These are phyloP conservation scores for Cystobasidiaceae sp. DNA, from an alignment of 1,284 basidiomycete genomes.

Conservation along the genomic window DNA sequence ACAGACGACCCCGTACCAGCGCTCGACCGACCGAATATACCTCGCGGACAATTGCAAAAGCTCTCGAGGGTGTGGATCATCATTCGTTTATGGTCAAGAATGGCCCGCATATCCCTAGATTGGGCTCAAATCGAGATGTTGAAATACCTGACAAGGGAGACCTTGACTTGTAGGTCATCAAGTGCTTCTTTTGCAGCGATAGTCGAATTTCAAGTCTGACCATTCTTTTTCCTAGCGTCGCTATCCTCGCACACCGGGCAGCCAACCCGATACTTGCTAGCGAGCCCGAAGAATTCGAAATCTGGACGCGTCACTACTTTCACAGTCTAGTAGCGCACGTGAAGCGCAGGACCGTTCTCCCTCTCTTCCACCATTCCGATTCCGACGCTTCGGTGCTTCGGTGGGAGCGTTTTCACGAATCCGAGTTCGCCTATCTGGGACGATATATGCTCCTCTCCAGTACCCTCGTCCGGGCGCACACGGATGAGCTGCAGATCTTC, in stretches of 20 bases:
- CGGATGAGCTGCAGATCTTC: not conserved
- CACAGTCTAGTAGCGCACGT: not conserved
- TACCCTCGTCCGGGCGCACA: not conserved
- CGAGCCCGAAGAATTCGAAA: not conserved
- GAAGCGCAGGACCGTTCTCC: not conserved
- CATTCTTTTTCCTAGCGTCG: not conserved
- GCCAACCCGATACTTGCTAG: not conserved
- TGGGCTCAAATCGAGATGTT: not conserved
- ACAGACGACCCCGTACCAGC: no score
- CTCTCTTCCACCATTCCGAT: not conserved
- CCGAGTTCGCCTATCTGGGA: not conserved
- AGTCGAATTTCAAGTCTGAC: not conserved
- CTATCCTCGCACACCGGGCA: slow-evolving; percentile 1
- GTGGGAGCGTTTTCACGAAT: not conserved
- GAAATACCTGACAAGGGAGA: not conserved
- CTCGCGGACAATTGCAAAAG: not conserved
- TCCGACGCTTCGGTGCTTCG: not conserved
- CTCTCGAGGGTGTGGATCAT: not conserved
- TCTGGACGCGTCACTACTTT: slow-evolving; percentile 1
- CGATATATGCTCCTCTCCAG: not conserved
- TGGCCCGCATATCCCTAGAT: not conserved
- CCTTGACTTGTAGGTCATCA: not conserved
- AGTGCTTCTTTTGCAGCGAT: not conserved
- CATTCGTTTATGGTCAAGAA: slow-evolving; percentile 7
- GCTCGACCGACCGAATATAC: not conserved